Conservation (phyloP, 2,329 filamentous ascomycete species). For the Pseudopyrenochaeta lycopersici region DNA sequence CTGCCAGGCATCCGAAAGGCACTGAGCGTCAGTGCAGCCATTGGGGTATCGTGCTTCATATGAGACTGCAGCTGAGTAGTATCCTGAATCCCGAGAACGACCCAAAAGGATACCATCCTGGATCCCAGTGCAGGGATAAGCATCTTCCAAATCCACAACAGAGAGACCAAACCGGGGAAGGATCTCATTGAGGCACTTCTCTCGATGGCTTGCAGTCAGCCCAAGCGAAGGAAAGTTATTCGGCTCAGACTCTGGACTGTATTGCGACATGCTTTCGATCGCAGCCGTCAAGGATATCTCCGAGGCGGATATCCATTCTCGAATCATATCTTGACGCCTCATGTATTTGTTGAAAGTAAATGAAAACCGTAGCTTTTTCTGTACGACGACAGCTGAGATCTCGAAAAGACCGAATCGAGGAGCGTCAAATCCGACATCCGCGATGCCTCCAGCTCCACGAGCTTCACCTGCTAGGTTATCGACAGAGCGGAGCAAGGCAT, state of each 20-base stretch:
- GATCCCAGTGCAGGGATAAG: slow-evolving; percentile 5
- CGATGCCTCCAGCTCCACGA: background rate
- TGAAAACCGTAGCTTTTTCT: slow-evolving; percentile 14
- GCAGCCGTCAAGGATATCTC: too few species aligned
- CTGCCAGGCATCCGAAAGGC: slow-evolving; percentile 15
- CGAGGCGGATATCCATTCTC: slow-evolving; percentile 16
- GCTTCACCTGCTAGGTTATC: background rate
- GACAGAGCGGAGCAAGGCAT: slow-evolving; percentile 53
- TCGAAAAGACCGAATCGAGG: slow-evolving; percentile 26
- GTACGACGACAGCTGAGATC: slow-evolving; percentile 18
- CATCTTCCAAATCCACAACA: slow-evolving; percentile 5
- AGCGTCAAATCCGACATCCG: slow-evolving; percentile 18
- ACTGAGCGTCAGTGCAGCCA: background rate
- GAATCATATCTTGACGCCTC: slow-evolving; percentile 3
- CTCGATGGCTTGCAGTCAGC: too few species aligned
- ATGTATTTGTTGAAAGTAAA: slow-evolving; percentile 26
- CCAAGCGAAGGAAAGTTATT: background rate
- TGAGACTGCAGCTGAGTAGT: too few species aligned
- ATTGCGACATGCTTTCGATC: too few species aligned
- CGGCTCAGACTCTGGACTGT: too few species aligned
- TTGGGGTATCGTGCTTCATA: too few species aligned
- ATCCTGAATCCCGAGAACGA: too few species aligned
- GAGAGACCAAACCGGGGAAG: too few species aligned
- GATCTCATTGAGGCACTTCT: too few species aligned
- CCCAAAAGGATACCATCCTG: slow-evolving; percentile 6